Evolutionary conservation across 805 yeast species (phyloP).

Genomic region (Ogataea haglerorum): DNA sequence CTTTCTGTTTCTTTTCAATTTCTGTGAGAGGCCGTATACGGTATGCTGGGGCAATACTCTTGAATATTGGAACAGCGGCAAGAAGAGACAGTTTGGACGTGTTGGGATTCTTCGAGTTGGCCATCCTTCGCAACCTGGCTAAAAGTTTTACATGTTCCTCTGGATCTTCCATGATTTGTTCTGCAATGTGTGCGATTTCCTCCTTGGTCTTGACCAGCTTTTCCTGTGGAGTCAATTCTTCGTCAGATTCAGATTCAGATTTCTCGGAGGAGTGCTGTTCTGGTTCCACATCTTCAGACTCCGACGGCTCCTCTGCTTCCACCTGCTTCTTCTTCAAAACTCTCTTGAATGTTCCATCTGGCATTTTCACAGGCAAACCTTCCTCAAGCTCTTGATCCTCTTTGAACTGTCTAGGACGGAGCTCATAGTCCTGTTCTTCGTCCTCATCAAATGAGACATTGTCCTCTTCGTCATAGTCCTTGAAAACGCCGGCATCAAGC

Average conservation of each 20-base stretch:
- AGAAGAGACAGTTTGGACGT: conserved; percentile 69
- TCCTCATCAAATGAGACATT: conserved; percentile 32
- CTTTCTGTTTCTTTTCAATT: conserved; percentile 75
- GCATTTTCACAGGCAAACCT: conserved; percentile 73
- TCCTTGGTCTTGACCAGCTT: conserved; percentile 64
- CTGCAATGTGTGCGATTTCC: conserved; percentile 78
- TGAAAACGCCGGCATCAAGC: conserved; percentile 37
- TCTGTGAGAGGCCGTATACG: conserved; percentile 81
- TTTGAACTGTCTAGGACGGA: conserved; percentile 56
- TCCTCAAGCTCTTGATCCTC: conserved; percentile 48
- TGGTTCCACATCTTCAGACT: conserved; percentile 13
- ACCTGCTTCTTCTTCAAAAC: conserved; percentile 40
- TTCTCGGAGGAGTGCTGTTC: conserved; percentile 18
- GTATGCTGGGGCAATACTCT: conserved; percentile 83
- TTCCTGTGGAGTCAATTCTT: conserved; percentile 49
- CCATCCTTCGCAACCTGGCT: conserved; percentile 66
- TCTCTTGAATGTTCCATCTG: conserved; percentile 72
- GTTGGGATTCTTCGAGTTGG: conserved; percentile 60
- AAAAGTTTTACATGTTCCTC: conserved; percentile 73
- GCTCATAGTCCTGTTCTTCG: conserved; percentile 77
- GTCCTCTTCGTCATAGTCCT: conserved; percentile 19
- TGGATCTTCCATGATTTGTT: conserved; percentile 77
- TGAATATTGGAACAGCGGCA: conserved; percentile 81
- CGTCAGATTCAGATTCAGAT: conserved; percentile 37
- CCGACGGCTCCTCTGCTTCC: conserved; percentile 16